Base-by-base conservation (phyloP, 768 basidiomycete species). In the Postia placenta region DNA sequence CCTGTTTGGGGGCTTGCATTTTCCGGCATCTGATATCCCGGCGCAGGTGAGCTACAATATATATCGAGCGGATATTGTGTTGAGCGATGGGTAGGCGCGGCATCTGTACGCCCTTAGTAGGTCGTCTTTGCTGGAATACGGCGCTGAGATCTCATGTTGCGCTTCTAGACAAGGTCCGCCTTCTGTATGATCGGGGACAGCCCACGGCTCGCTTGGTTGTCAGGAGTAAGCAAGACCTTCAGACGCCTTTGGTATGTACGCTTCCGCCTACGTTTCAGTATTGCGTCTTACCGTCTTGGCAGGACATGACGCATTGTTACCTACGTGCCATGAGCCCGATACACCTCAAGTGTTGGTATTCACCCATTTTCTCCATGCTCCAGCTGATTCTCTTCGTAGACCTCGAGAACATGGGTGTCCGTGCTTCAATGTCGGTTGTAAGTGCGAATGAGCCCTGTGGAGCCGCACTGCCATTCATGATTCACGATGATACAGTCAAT, bases 271-370 rank as follows among this genome's bases (percentile, higher is more conserved):
- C 22, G 22, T 44, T 17, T 42, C 41, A 26, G 12, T 11, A 15
- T 39, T 37, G 12, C 20, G 39, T 43, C 38, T n/a, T n/a, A 23
- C 19, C 14, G 6, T 2, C 15, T 42, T 20, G 9, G 3, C 41
- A 85, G 76, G 80, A 91, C 59, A 88, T 91, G 86, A 89, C 88
- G 0, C 85, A 91, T 64, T 86, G 81, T 48, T 87, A 85, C 55
- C 69, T 91, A 7, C 78, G 88, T n/a, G 87, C 87, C 0, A 90
- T 92, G 87, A 85, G 83, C 54, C 89, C 88, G 4, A 88, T 92
- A 42, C 88, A 91, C 59, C 66, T 88, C 51, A 81, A 88, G 67
- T 91, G 83, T 84, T 53, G 25, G 77, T 64, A 5, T 26, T 24
- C 43, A 33, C 30, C 36, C 20, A 22, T 35, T 17, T n/a, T 24